Evolutionary conservation across 768 basidiomycete genomes (phyloP), one percentile per base, ranked within the genome.

Genomic region (Tricholoma furcatifolium): DNA sequence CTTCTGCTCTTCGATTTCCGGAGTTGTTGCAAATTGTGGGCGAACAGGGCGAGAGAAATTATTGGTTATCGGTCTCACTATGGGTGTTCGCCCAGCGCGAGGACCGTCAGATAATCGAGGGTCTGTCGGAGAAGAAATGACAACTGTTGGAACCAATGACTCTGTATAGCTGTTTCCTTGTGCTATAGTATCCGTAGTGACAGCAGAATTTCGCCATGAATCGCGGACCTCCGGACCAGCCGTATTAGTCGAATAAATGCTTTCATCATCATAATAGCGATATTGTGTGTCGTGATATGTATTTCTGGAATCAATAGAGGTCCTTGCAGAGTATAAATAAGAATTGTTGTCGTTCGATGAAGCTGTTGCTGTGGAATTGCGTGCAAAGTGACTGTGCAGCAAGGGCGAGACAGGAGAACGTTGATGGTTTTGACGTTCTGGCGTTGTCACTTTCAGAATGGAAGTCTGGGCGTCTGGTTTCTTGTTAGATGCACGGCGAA

Each of bases 41-140:
- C 80, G 78, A 48, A 79, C 76, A 42, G 86, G 85, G 44, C 85
- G 73, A 20, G 88, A 88, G 60, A 84, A 88, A 62, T 87, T 88
- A 27, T 76, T 64, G 12, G 72, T 72, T 5, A 74, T 70, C n/a
- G 74, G 73, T 43, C 63, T 65, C 41, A 74, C 66, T 32, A 81
- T 74, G 6, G 79, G 78, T 42, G 72, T 70, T 18, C 78, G 74
- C 36, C 67, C 70, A 6, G 63, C 55, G 36, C 54, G 61, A 43
- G 49, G 51, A 27, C 59, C 61, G 21, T 46, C 49, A 39, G 59
- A 45, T 31, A 59, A 59, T 18, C 57, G 56, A 31, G 65, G 36
- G 21, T 55, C 56, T 8, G 61, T 60, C 6, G 76, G 75, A 2
- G 74, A 75, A 11, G 84, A 84, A 34, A 87, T 70, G 47, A 87